Percentiles rank a stretch among this genome's conserved stretches.
Evolutionary conservation across 805 yeast species (phyloP).

Genomic region (Metschnikowia kofuensis): DNA sequence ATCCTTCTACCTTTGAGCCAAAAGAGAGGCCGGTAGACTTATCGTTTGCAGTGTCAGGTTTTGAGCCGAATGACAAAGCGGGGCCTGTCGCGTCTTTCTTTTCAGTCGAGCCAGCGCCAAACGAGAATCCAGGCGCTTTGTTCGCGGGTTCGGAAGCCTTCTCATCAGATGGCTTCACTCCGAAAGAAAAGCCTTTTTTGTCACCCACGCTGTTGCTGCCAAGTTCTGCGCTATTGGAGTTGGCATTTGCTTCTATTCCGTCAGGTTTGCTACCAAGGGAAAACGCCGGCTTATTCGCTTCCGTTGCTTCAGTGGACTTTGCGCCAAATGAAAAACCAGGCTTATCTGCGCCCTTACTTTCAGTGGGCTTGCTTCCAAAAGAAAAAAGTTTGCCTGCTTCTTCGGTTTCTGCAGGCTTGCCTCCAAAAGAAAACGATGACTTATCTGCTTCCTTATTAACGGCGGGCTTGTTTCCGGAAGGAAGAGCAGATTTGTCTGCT

Average conservation of each 20-base stretch:
- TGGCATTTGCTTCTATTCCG: constrained; percentile 5
- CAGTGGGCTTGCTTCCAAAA: constrained; percentile 26
- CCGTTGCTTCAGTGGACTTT: constrained; percentile 20
- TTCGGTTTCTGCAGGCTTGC: constrained; percentile 17
- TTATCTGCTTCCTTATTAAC: constrained; percentile 14
- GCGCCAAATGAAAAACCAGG: constrained; percentile 24
- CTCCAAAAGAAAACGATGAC: constrained; percentile 10
- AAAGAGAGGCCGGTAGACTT: constrained; percentile 17
- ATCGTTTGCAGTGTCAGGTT: constrained; percentile 15
- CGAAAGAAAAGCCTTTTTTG: constrained; percentile 12
- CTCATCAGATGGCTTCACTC: constrained; percentile 10
- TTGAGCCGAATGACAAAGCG: constrained; percentile 18
- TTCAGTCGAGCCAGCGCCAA: constrained; percentile 22
- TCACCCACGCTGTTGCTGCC: neutral
- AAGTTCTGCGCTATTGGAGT: neutral
- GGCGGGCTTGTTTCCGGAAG: constrained; percentile 20
- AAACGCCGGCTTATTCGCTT: neutral
- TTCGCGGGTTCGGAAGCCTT: constrained; percentile 12
- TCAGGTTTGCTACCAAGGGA: constrained; percentile 24
- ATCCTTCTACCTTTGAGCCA: constrained; percentile 24
- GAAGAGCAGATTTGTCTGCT: constrained; percentile 13
- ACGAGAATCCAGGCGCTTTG: constrained; percentile 14
- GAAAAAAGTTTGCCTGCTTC: constrained; percentile 13
- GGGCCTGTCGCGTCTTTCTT: constrained; percentile 19
- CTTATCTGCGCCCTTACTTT: constrained; percentile 10